Evolutionary conservation across 2,329 filamentous ascomycete genomes (phyloP).

Genomic region (Calonectria naviculata): DNA sequence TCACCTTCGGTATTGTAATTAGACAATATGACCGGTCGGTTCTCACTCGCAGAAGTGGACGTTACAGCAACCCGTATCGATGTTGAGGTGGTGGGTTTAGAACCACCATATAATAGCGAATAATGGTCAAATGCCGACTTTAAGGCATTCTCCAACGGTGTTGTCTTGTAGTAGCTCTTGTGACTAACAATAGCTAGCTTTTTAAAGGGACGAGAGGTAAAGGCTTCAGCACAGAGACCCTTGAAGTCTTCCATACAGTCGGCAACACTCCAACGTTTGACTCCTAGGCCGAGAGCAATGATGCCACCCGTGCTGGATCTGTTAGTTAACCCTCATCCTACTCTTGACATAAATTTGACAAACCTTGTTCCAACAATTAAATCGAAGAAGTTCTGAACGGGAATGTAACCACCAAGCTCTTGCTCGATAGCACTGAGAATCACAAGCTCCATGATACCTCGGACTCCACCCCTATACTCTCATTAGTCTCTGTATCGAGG

Average conservation of each 20-base stretch:
- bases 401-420: neutral
- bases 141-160: slow-evolving; percentile 1
- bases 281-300: slow-evolving; percentile 14
- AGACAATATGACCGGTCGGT: neutral
- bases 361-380: slow-evolving; percentile 19
- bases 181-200: neutral
- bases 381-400: slow-evolving; percentile 16
- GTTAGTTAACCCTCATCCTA: neutral
- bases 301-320: slow-evolving; percentile 14
- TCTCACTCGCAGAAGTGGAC: slow-evolving; percentile 2
- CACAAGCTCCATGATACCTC: slow-evolving; percentile 6
- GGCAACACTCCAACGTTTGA: slow-evolving; percentile 4
- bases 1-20: slow-evolving; percentile 12
- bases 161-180: slow-evolving; percentile 15
- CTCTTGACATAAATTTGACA: too few species aligned
- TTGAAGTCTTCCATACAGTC: neutral
- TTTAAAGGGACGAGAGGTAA: neutral
- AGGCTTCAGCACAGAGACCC: slow-evolving; percentile 3
- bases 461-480: neutral
- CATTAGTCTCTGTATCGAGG: neutral
- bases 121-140: neutral
- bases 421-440: slow-evolving; percentile 9
- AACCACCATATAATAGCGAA: neutral
- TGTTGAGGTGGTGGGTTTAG: neutral
- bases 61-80: slow-evolving; percentile 17